These are phyloP conservation scores for Sisymbrium altissimum DNA, from an alignment of 345 rosid genomes.

Conservation along the genomic window DNA sequence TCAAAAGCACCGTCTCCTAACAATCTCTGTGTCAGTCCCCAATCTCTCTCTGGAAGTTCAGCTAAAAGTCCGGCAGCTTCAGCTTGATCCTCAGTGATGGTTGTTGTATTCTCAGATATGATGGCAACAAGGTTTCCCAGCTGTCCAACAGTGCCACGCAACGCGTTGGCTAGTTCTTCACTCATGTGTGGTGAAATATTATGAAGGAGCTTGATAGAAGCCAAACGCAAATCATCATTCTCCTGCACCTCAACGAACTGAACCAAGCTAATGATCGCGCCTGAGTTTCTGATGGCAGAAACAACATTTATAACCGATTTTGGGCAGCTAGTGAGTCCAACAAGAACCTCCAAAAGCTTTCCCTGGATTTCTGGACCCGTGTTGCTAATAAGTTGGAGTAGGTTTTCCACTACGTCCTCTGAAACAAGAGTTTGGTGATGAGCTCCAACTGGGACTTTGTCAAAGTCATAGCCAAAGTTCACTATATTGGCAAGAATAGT, in stretches of 20 bases:
- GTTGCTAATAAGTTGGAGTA: slow-evolving; percentile 87
- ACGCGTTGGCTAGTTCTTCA: slow-evolving; percentile 73
- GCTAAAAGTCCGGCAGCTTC: slow-evolving; percentile 88
- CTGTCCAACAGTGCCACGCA: slow-evolving; percentile 82
- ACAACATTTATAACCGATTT: slow-evolving; percentile 68
- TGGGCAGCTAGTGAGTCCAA: slow-evolving; percentile 76
- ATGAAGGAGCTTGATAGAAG: slow-evolving; percentile 80
- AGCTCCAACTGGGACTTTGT: slow-evolving; percentile 59
- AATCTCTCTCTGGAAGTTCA: slow-evolving; percentile 92
- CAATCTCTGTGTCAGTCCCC: slow-evolving; percentile 83
- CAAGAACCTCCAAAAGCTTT: slow-evolving; percentile 91
- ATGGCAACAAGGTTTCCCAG: slow-evolving; percentile 66
- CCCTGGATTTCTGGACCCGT: slow-evolving; percentile 96
- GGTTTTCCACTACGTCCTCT: slow-evolving; percentile 67
- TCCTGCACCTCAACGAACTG: slow-evolving; percentile 80
- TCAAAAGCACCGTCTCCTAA: slow-evolving; percentile 72
- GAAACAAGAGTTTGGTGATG: slow-evolving; percentile 82
- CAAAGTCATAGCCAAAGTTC: slow-evolving; percentile 70
- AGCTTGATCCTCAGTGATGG: slow-evolving; percentile 84
- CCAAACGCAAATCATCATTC: slow-evolving; percentile 53
- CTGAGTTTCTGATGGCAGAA: slow-evolving; percentile 84
- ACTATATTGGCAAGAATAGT: slow-evolving; percentile 91
- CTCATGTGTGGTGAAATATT: slow-evolving; percentile 83
- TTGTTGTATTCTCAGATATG: slow-evolving; percentile 53
- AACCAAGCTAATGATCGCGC: slow-evolving; percentile 89